Conservation (phyloP, 2,329 filamentous ascomycete genomes). For the Pyrenochaeta sp. region DNA sequence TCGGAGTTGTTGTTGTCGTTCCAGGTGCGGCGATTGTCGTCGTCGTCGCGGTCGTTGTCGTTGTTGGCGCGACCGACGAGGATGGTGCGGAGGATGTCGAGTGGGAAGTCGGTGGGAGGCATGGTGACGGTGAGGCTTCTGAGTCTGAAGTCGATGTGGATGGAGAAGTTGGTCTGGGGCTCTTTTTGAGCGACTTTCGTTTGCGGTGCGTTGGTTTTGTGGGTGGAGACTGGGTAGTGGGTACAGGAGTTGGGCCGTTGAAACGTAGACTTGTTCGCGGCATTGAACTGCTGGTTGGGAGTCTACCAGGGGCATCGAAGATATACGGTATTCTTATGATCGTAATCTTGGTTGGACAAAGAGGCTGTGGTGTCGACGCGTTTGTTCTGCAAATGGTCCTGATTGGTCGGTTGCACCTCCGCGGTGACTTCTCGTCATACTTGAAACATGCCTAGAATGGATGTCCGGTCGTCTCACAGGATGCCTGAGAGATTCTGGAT, state of each 20-base stretch:
- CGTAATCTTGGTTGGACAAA: constrained; percentile 1
- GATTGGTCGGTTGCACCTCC: not conserved
- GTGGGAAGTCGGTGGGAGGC: constrained; percentile 2
- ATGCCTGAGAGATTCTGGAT: not conserved
- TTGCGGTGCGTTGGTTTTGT: not conserved
- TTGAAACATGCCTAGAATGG: constrained; percentile 1
- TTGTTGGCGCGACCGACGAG: constrained; percentile 3
- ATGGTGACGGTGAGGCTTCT: not conserved
- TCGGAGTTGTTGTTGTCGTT: not conserved
- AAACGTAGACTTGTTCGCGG: constrained; percentile 1
- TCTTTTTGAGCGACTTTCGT: not conserved
- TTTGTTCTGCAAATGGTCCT: not conserved
- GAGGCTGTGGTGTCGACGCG: not conserved
- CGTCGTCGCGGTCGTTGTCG: not conserved
- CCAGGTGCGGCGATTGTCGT: not conserved
- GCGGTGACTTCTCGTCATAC: not conserved
- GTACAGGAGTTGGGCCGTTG: not conserved
- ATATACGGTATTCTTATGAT: constrained; percentile 4
- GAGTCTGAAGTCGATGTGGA: not conserved
- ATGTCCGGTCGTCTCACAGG: not conserved
- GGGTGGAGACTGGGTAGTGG: not conserved
- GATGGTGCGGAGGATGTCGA: not conserved
- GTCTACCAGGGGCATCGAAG: not conserved
- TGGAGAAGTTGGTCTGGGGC: too few relatives aligned
- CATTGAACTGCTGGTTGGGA: constrained; percentile 1